Conservation (phyloP, 352 stramenopile genomes). For the Phytopythium helicoides region DNA sequence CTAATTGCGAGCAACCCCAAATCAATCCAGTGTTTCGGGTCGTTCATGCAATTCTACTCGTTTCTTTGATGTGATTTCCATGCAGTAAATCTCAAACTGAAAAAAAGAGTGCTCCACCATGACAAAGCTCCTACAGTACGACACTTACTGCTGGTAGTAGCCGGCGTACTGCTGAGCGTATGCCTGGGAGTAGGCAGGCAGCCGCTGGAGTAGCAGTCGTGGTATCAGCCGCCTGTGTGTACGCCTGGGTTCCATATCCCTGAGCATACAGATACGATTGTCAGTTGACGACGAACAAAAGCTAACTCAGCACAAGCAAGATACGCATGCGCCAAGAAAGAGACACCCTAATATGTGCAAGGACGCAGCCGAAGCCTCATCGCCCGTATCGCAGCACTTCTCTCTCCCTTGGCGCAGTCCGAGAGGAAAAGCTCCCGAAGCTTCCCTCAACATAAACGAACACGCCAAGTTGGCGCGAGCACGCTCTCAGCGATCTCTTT, state of each 20-base stretch:
- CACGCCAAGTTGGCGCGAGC: conserved; percentile 9
- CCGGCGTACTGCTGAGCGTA: conserved; percentile 44
- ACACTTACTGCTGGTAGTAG: conserved; percentile 62
- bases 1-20: conserved; percentile 1
- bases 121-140: background rate
- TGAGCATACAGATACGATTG: conserved; percentile 16
- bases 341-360: background rate
- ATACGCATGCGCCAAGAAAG: conserved; percentile 5
- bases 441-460: conserved; percentile 7
- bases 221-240: conserved; percentile 36
- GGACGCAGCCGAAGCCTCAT: background rate
- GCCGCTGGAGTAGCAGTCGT: conserved; percentile 22
- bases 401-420: conserved; percentile 2
- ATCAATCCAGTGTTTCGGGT: too few species aligned
- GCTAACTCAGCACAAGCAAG: conserved; percentile 9
- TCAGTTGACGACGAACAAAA: conserved; percentile 9
- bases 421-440: conserved; percentile 4
- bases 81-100: too few species aligned
- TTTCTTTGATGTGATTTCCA: too few species aligned
- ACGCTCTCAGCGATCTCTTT: conserved; percentile 6
- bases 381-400: background rate
- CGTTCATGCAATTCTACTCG: too few species aligned
- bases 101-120: too few species aligned
- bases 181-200: conserved; percentile 42
- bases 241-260: conserved; percentile 53